These are phyloP conservation scores for Aspergillus neotritici DNA, from an alignment of 2,329 filamentous ascomycete genomes.

Conservation along the genomic window DNA sequence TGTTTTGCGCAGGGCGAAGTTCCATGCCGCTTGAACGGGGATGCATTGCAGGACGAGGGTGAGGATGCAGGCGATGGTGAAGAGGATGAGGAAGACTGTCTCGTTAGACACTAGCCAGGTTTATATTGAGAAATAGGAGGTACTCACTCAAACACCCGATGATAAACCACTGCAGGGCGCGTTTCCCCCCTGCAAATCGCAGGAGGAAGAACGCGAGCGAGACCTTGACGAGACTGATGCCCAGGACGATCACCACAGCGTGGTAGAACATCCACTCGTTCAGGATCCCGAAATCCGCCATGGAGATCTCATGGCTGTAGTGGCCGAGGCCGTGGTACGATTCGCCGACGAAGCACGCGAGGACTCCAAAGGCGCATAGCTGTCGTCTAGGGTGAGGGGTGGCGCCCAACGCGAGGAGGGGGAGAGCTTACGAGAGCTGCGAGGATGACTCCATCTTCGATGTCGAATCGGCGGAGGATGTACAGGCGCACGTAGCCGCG, in stretches of 20 bases:
- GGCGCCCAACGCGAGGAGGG: constrained; percentile 13
- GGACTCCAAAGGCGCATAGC: constrained; percentile 20
- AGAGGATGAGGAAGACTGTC: constrained; percentile 17
- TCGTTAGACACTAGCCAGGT: no score
- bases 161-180: constrained; percentile 29
- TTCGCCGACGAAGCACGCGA: constrained; percentile 43
- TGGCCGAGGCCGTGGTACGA: constrained; percentile 44
- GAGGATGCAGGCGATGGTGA: constrained; percentile 36
- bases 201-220: constrained; percentile 38
- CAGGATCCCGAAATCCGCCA: constrained; percentile 30
- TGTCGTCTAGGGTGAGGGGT: constrained; percentile 1
- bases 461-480: constrained; percentile 45
- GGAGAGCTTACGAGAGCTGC: constrained; percentile 34
- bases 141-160: constrained; percentile 28
- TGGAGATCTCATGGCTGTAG: constrained; percentile 37
- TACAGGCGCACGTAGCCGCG: constrained; percentile 44
- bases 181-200: constrained; percentile 35
- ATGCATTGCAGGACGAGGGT: constrained; percentile 47
- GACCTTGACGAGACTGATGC: constrained; percentile 40
- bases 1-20: constrained; percentile 28
- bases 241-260: constrained; percentile 44
- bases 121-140: background rate
- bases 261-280: constrained; percentile 44
- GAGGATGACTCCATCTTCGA: constrained; percentile 47
- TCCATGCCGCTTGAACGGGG: constrained; percentile 44